Evolutionary conservation across 306 rosid species (phyloP), one percentile per base, ranked within the genome.

Genomic region (Cucurbita moschata): DNA sequence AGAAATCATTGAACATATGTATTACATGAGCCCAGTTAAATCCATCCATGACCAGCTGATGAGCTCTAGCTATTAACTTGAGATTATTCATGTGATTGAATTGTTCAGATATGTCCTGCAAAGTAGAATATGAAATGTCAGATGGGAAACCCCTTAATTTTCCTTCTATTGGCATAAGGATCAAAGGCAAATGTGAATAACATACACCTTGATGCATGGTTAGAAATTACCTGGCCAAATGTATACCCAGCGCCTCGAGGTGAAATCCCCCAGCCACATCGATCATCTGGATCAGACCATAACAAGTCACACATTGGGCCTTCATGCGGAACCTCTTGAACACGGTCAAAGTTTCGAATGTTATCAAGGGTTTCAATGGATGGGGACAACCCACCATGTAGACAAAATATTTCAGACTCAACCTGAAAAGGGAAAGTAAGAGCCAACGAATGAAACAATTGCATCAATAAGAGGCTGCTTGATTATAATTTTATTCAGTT

Each of bases 231-330:
- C 96, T 91, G 96, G 74, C 99, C 99, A 86, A 95, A 95, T 64
- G 99, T 95, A 82, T 91, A 95, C 53, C 99, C 97, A 66, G 99
- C 99, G 70, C 99, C 99, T 14, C 97, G 97, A 70, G 99, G 99
- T 72, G 99, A 95, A 84, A 95, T 95, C 66, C 99, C 99, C 99
- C 99, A 95, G 68, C 99, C 99, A 76, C 99, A 95, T 71, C 99
- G 88, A 74, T 95, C 99, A 81, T 95, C 99, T 66, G 99, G 99
- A 78, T 95, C 99, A 76, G 99, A 95, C 99, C 99, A 95, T 79
- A 95, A 83, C 58, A 95, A 86, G 86, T 95, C 99, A 85, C 99
- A 95, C 99, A 95, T 95, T 71, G 99, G 97, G 44, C 99, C 99
- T 82, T 95, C 99, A 65, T 95, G 99, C 15, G 99, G 99, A 76